These are phyloP conservation scores for Solanum piurae DNA, from an alignment of 257 asterid genomes.

Conservation along the genomic window DNA sequence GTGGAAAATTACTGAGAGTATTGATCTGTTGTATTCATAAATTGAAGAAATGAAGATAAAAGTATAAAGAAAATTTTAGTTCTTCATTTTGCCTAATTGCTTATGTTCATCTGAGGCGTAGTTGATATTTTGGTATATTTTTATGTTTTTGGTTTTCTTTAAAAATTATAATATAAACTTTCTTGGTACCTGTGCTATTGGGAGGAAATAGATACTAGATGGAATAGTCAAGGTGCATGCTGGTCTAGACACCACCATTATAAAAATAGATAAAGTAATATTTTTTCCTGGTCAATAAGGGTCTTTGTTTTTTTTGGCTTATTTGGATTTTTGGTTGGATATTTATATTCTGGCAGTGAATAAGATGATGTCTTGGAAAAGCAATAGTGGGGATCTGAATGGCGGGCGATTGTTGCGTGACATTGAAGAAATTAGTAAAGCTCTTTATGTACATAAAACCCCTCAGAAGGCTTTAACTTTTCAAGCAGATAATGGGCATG, in stretches of 20 bases:
- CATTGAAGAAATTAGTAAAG: slow-evolving; percentile 71
- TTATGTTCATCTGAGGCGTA: neutral
- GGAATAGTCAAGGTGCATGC: neutral
- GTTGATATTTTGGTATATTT: neutral
- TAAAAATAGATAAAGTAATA: neutral
- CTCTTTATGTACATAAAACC: slow-evolving; percentile 52
- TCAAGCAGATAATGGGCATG: slow-evolving; percentile 9
- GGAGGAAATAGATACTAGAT: neutral
- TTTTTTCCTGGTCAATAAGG: neutral
- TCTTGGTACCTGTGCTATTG: neutral
- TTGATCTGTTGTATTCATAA: neutral
- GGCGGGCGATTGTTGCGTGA: slow-evolving; percentile 58
- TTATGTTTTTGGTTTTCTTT: neutral
- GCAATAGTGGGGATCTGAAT: slow-evolving; percentile 26
- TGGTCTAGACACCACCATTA: neutral
- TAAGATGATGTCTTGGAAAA: slow-evolving; percentile 21
- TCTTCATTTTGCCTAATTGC: neutral
- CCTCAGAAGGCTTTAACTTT: slow-evolving; percentile 31
- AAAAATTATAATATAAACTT: neutral
- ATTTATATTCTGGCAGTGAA: slow-evolving; percentile 4
- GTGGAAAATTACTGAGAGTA: neutral
- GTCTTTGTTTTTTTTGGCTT: neutral
- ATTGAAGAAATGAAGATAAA: neutral
- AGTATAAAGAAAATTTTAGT: neutral
- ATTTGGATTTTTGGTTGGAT: neutral